These are phyloP conservation scores for Colletotrichum paranaense DNA, from an alignment of 2,329 filamentous ascomycete genomes.

Conservation along the genomic window DNA sequence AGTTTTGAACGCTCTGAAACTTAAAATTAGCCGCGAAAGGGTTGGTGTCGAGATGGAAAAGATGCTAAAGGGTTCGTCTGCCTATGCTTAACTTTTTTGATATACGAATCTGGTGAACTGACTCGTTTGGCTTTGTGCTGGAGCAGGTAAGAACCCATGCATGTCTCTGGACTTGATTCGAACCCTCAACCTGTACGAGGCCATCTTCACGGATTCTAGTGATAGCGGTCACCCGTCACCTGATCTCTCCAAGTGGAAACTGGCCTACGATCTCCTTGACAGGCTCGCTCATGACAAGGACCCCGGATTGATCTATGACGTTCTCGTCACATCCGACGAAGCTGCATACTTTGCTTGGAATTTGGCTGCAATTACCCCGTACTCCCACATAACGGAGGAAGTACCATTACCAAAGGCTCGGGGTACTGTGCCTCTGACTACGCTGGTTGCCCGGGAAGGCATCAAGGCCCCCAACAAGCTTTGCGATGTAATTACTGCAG, in stretches of 20 bases:
- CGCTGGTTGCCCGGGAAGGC: slow-evolving; percentile 78
- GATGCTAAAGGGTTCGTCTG: slow-evolving; percentile 77
- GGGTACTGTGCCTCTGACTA: slow-evolving; percentile 60
- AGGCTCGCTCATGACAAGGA: slow-evolving; percentile 57
- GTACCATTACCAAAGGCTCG: slow-evolving; percentile 52
- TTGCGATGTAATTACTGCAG: slow-evolving; percentile 73
- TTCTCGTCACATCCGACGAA: slow-evolving; percentile 71
- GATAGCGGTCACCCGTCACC: slow-evolving; percentile 64
- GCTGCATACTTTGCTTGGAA: slow-evolving; percentile 82
- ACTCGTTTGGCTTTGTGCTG: not conserved
- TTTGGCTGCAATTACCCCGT: slow-evolving; percentile 80
- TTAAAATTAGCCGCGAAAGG: slow-evolving; percentile 93
- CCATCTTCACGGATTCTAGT: slow-evolving; percentile 78
- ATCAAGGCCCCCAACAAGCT: slow-evolving; percentile 84
- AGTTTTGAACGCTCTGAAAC: slow-evolving; percentile 82
- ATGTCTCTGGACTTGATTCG: slow-evolving; percentile 74
- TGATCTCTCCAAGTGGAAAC: slow-evolving; percentile 69
- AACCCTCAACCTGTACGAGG: slow-evolving; percentile 74
- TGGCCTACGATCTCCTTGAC: slow-evolving; percentile 73
- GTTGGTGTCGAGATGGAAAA: slow-evolving; percentile 91
- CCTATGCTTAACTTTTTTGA: not conserved
- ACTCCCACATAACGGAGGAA: slow-evolving; percentile 65
- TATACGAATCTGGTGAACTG: not conserved
- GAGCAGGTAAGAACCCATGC: slow-evolving; percentile 66
- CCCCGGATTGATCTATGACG: slow-evolving; percentile 59